Evolutionary conservation across 1,139 yeast genomes (phyloP).

Genomic region (Eremothecium cymbalariae): DNA sequence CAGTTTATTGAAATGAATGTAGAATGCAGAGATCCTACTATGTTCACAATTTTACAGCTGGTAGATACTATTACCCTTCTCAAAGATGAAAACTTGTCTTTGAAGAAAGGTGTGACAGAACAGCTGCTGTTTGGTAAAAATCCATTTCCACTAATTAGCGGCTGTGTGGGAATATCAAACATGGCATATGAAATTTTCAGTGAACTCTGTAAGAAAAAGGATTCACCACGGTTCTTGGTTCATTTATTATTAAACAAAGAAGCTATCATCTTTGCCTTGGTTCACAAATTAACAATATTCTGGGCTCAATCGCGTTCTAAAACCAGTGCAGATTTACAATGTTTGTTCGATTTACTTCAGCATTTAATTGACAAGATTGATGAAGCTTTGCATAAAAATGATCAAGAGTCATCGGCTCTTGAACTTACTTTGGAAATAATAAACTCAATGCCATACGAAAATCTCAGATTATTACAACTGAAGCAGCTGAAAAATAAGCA

Average conservation of each 20-base stretch:
- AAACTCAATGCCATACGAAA: constrained; percentile 39
- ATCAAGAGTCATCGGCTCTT: constrained; percentile 21
- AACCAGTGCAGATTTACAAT: constrained; percentile 35
- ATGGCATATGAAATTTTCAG: constrained; percentile 15
- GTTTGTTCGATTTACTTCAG: constrained; percentile 24
- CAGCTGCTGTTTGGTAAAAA: constrained; percentile 26
- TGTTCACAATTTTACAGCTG: constrained; percentile 17
- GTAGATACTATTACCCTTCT: constrained; percentile 19
- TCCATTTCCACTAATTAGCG: constrained; percentile 25
- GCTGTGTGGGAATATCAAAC: constrained; percentile 17
- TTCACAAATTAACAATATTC: constrained; percentile 36
- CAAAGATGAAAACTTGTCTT: constrained; percentile 21
- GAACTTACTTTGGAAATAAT: constrained; percentile 43
- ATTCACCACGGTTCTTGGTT: constrained; percentile 13
- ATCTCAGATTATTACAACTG: constrained; percentile 52
- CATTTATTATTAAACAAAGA: constrained; percentile 21
- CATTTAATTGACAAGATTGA: constrained; percentile 16
- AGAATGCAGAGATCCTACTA: constrained; percentile 9
- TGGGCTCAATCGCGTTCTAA: constrained; percentile 66
- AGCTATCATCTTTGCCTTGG: constrained; percentile 17
- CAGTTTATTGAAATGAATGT: constrained; percentile 13
- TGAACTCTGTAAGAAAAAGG: constrained; percentile 8
- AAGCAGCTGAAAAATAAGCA: constrained; percentile 35
- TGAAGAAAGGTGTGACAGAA: constrained; percentile 23
- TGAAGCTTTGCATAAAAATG: constrained; percentile 11